Evolutionary conservation across 1,139 yeast genomes (phyloP).

Genomic region (Sugiyamaella paludigena): DNA sequence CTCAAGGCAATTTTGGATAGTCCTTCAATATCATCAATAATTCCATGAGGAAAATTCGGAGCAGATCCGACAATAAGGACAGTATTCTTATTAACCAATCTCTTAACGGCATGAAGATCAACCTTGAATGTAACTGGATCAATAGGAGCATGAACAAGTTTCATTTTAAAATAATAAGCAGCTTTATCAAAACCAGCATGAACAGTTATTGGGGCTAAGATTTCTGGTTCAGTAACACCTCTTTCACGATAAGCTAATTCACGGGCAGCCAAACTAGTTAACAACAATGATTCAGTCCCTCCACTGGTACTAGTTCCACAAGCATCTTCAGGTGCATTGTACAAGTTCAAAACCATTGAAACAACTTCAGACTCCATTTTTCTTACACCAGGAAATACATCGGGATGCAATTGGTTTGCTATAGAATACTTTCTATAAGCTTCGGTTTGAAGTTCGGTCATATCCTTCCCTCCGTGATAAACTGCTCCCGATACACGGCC

Average conservation of each 20-base stretch:
- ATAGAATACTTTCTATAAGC: slow-evolving; percentile 78
- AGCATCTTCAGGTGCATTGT: slow-evolving; percentile 64
- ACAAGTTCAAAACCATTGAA: slow-evolving; percentile 78
- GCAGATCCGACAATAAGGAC: slow-evolving; percentile 88
- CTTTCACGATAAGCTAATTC: slow-evolving; percentile 59
- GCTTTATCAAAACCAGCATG: slow-evolving; percentile 98
- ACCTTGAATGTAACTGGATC: slow-evolving; percentile 70
- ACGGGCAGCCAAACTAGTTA: slow-evolving; percentile 83
- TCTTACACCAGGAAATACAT: slow-evolving; percentile 93
- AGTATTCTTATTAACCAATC: slow-evolving; percentile 72
- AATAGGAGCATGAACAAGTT: slow-evolving; percentile 73
- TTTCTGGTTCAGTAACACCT: slow-evolving; percentile 75
- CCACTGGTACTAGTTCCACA: slow-evolving; percentile 95
- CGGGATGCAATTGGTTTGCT: slow-evolving; percentile 95
- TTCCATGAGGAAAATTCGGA: slow-evolving; percentile 96
- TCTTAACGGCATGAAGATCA: slow-evolving; percentile 58
- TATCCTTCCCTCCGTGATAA: slow-evolving; percentile 85
- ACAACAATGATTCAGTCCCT: slow-evolving; percentile 89
- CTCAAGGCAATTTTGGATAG: slow-evolving; percentile 64
- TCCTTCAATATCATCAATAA: slow-evolving; percentile 80
- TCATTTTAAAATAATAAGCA: slow-evolving; percentile 85
- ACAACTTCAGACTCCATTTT: slow-evolving; percentile 97
- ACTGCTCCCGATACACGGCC: slow-evolving; percentile 95
- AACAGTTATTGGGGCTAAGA: slow-evolving; percentile 82
- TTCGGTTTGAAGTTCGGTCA: slow-evolving; percentile 66